Evolutionary conservation across 371 early-diverging fungal genomes (phyloP), one percentile per base, ranked within the genome.

Genomic region (Circinella umbellata): DNA sequence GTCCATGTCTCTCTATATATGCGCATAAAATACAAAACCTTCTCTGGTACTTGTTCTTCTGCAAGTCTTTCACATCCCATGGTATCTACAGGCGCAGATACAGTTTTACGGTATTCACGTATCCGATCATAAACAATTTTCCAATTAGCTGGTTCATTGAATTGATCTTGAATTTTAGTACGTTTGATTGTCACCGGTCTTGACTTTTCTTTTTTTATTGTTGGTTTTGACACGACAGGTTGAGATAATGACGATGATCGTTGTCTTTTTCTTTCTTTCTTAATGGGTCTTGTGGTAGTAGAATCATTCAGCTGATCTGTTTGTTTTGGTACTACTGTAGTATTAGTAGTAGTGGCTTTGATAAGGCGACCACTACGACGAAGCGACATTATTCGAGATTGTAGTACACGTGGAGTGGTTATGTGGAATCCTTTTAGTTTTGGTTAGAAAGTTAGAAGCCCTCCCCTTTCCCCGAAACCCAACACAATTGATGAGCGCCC

Each of bases 81-180:
- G 0, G 92, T 91, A 79, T 99, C 99, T 5, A 99, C 99, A 1
- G 98, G 98, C 5, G 99, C 98, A 13, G 77, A 60, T 68, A 87
- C 75, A 7, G 69, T 71, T 39, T 86, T 71, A 20, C 96, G 83
- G 75, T 81, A 93, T 15, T 80, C 85, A 59, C 84, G 79, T 57
- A 97, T 87, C 34, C 75, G 70, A 34, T 89, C 81, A 71, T 89
- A 87, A 0, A 92, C 90, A 36, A 80, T 74, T 36, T 85, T 75
- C 97, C 97, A 96, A 47, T 90, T 80, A 34, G 77, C 70, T 6
- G 90, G 91, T n/a, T 60, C 71, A 42, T 66, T 47, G 53, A 49
- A 27, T 63, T 54, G 14, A 37, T 18, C 38, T 55, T 68, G 13
- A 11, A 51, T 34, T 20, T 51, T 35, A 27, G 53, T 2, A 9